These are phyloP conservation scores for Hymenoscyphus salicellus DNA, from an alignment of 2,329 filamentous ascomycete species.

Conservation along the genomic window DNA sequence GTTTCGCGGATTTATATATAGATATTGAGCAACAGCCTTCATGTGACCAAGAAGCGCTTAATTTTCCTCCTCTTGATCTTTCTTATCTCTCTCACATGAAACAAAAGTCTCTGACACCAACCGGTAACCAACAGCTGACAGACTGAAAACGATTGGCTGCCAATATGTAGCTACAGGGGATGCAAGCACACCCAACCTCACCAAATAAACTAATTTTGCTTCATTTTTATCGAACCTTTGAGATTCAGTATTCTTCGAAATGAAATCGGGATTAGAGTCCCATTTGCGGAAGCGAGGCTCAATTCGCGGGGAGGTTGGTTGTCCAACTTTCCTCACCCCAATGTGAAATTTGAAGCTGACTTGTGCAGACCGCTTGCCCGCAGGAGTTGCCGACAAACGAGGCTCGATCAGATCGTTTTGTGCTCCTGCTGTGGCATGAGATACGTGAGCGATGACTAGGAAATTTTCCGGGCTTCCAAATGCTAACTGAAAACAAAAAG, in stretches of 20 bases:
- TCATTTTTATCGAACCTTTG: not conserved
- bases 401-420: not conserved
- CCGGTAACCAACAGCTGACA: not conserved
- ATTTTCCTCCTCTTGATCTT: not conserved
- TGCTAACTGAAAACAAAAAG: not conserved
- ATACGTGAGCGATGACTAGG: not conserved
- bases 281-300: not conserved
- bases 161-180: not conserved
- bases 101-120: not conserved
- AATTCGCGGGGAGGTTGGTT: not conserved
- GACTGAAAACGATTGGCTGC: not conserved
- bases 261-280: not conserved
- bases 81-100: not conserved
- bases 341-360: not conserved
- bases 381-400: not conserved
- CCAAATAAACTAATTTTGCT: not conserved
- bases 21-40: not conserved
- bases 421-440: conserved; percentile 2
- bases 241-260: not conserved
- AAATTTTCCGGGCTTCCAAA: not conserved
- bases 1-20: not conserved
- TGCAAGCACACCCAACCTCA: not conserved
- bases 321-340: not conserved
- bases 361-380: not conserved
- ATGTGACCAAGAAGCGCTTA: not conserved